Percentiles rank a stretch among this genome's conserved stretches.
These are phyloP conservation scores for Fistulifera pelliculosa DNA, from an alignment of 108 stramenopile species.

Conservation along the genomic window DNA sequence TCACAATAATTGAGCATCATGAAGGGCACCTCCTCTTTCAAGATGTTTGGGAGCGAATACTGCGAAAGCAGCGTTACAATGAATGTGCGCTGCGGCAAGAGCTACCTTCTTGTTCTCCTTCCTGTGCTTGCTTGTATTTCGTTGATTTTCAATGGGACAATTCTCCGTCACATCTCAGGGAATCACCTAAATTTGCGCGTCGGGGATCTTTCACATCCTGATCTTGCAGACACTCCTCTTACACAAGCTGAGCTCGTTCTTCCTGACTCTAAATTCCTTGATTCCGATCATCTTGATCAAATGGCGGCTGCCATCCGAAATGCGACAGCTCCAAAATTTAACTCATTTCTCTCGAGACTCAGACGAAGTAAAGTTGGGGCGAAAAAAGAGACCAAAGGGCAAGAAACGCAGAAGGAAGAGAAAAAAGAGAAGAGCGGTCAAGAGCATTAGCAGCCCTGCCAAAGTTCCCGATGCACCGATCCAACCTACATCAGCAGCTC, in stretches of 20 bases:
- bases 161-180: not conserved
- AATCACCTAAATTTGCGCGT: not conserved
- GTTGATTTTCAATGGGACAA: not conserved
- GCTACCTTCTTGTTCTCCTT: not conserved
- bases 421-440: not conserved
- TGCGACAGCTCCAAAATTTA: not conserved
- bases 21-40: too few species aligned
- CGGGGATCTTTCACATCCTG: not conserved
- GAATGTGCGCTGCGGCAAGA: slow-evolving; percentile 1
- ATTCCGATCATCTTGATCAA: too few species aligned
- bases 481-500: not conserved
- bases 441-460: not conserved
- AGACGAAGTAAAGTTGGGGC: not conserved
- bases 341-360: not conserved
- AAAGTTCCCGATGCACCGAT: not conserved
- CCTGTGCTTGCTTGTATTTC: slow-evolving; percentile 3
- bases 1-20: too few species aligned
- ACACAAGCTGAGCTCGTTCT: too few species aligned
- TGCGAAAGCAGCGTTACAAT: not conserved
- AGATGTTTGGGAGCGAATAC: too few species aligned
- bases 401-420: not conserved
- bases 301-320: not conserved
- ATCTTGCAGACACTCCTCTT: too few species aligned
- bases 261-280: too few species aligned
- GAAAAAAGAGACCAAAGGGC: not conserved